Base-by-base conservation (phyloP, 2,329 filamentous ascomycete genomes). In the Graphilbum fragrans region DNA sequence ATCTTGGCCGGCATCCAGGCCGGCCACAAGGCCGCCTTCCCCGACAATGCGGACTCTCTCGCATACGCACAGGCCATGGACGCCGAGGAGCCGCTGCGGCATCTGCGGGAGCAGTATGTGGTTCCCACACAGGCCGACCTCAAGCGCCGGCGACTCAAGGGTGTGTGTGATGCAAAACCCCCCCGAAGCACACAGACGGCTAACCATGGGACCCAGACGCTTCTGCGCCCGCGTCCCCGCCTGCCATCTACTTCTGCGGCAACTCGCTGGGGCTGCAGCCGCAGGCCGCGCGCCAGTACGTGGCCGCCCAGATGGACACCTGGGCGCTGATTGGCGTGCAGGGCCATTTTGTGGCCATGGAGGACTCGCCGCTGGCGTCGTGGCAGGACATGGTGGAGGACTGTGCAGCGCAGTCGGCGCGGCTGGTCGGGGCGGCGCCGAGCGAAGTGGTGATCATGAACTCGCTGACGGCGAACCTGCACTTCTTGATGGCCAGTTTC, bases 211-310 rank as follows among this genome's bases (percentile, higher is more conserved):
- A n/a, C n/a, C n/a, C n/a, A n/a, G n/a, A n/a, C n/a, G n/a, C n/a
- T n/a, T n/a, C n/a, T n/a, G n/a, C n/a, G n/a, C n/a, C n/a, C n/a
- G n/a, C n/a, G n/a, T 52, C 66, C n/a, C 62, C 67, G 22, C 62
- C 64, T 37, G 73, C 70, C 45, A 80, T 86, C 45, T 95, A 94
- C 59, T 78, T 95, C 48, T 90, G 86, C 50, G 88, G 88, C 43
- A 94, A 94, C 64, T 94, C 86, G 0, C 72, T 94, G 1, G 87
- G 87, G 29, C 73, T 90, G 4, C 87, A 94, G 58, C 86, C 88
- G 35, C 77, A 73, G 47, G 72, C 72, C 14, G 78, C 80, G 0
- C 67, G 72, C 17, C 63, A 69, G 16, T 79, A 86, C 47, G 63
- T 94, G 47, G 66, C 79, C 36, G 72, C 76, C 5, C 86, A 93